phyloP scores from a whole-genome alignment of 495 filamentous ascomycete species.

The Friedmanniomyces simplex region DNA sequence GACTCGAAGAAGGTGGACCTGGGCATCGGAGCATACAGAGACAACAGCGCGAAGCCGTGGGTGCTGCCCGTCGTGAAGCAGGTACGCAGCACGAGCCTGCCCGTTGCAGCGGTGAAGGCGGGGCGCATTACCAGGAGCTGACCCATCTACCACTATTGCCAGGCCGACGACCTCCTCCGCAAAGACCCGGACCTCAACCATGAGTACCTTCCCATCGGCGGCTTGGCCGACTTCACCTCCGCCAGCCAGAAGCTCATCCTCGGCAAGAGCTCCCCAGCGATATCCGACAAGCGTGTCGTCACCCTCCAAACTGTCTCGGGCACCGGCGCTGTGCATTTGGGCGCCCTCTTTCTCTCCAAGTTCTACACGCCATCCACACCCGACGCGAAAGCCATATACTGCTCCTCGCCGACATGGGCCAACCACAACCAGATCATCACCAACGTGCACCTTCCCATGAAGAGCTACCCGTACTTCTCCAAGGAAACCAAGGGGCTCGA shows the following conservation, averaged over 20 bases:
- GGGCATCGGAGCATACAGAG: constrained; percentile 93
- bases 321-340: constrained; percentile 82
- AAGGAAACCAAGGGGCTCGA: constrained; percentile 79
- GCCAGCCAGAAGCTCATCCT: constrained; percentile 86
- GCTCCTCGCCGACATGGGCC: constrained; percentile 92
- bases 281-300: constrained; percentile 67
- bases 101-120: neutral
- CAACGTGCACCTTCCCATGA: constrained; percentile 72
- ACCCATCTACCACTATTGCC: neutral
- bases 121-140: neutral
- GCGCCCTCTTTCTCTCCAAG: constrained; percentile 72
- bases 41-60: constrained; percentile 97
- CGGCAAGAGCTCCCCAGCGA: constrained; percentile 65
- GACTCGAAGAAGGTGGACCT: constrained; percentile 87
- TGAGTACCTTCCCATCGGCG: constrained; percentile 96
- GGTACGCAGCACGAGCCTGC: constrained; percentile 41
- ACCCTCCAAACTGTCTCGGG: constrained; percentile 64
- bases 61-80: constrained; percentile 91
- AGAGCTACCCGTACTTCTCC: constrained; percentile 88
- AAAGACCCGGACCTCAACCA: constrained; percentile 87
- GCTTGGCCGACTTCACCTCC: constrained; percentile 68
- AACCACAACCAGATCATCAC: constrained; percentile 98
- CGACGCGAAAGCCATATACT: constrained; percentile 59
- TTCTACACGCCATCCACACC: constrained; percentile 51
- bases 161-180: constrained; percentile 84